Evolutionary conservation across 2,329 filamentous ascomycete species (phyloP), one percentile per base, ranked within the genome.

Genomic region (Aureobasidium namibiae): DNA sequence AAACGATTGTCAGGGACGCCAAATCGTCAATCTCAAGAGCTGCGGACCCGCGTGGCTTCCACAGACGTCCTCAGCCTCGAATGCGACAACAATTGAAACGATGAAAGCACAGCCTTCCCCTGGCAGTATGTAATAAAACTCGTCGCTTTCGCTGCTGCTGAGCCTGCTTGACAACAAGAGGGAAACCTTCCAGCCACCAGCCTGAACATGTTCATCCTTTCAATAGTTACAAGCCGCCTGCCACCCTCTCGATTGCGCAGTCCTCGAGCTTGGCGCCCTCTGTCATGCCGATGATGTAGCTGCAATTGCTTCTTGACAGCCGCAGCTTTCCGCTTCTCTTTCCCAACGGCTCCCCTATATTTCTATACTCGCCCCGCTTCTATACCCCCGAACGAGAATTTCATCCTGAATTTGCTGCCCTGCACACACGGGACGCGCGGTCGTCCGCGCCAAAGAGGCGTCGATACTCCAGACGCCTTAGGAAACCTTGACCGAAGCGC

Each of bases 291-390:
- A 44, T 45, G 52, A 54, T 54, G 50, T 42, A 33, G 36, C 38
- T 31, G n/a, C 38, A 34, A 34, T 56, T 56, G 52, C 52, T 56
- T 56, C n/a, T 44, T 56, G 14, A 26, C 44, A n/a, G 52, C 52
- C 36, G 34, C 50, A 16, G 23, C 23, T 26, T 52, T 39, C 48
- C 48, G 48, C 23, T n/a, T 6, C 8, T 14, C 8, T 10, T 9
- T 14, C 24, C n/a, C 26, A 56, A 44, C 39, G 52, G 39, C 39
- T 45, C 52, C 52, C 52, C 39, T 44, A 45, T 5, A 29, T 9
- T 21, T 16, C 38, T n/a, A 41, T 54, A 23, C 24, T 42, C 16
- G 3, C 41, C 50, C 36, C 24, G n/a, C 34, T 52, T 23, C 31
- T 31, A 8, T n/a, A 42, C 16, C 34, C 26, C 24, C 29, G 23